These are phyloP conservation scores for Selenicereus undatus DNA, from an alignment of 148 eudicot species.

Conservation along the genomic window DNA sequence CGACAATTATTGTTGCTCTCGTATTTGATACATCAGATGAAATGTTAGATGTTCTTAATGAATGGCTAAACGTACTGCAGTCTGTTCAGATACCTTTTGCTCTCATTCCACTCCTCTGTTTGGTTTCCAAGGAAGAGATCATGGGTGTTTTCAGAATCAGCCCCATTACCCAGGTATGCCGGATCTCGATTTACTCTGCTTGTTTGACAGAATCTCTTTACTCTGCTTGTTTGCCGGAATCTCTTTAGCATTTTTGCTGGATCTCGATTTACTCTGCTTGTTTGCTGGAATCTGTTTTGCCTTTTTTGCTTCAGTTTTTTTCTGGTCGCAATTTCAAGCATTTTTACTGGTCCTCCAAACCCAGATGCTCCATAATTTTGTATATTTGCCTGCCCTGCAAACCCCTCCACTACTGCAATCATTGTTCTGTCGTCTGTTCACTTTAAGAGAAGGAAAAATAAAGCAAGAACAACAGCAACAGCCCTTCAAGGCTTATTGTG, in stretches of 20 bases:
- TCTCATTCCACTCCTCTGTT: constrained; percentile 81
- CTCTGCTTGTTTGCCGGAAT: constrained; percentile 2
- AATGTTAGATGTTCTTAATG: constrained; percentile 69
- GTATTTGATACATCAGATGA: constrained; percentile 72
- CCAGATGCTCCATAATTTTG: neutral
- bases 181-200: neutral
- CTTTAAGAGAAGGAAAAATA: too few relatives aligned
- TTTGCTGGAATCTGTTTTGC: neutral
- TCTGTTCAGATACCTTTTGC: constrained; percentile 95
- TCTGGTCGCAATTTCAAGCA: neutral
- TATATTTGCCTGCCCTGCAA: too few relatives aligned
- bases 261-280: neutral
- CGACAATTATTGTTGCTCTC: constrained; percentile 84
- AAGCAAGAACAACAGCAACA: too few relatives aligned
- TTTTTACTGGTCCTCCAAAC: neutral
- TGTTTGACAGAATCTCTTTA: neutral
- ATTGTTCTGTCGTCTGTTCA: too few relatives aligned
- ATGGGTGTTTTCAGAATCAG: constrained; percentile 92
- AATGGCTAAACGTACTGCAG: constrained; percentile 96
- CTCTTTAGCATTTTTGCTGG: neutral
- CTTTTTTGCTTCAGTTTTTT: neutral
- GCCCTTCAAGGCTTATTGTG: too few relatives aligned
- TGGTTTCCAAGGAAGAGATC: constrained; percentile 90
- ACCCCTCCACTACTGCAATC: too few relatives aligned
- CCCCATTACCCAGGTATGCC: constrained; percentile 61